Base-by-base conservation (phyloP, 768 basidiomycete genomes). In the Suillus hirtellus region DNA sequence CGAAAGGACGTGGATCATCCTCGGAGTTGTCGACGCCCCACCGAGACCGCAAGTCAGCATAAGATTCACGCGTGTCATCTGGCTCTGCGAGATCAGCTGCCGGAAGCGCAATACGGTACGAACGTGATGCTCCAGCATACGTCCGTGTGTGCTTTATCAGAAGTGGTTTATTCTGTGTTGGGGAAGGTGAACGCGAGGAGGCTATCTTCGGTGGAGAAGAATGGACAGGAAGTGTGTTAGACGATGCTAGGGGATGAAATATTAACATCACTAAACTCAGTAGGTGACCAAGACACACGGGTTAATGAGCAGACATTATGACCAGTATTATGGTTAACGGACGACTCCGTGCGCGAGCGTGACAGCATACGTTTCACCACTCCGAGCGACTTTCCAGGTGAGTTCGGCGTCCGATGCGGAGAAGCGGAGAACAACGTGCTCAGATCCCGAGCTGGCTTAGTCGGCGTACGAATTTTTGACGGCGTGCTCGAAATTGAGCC, bases 21-120 rank as follows among this genome's bases (percentile, higher is more conserved):
- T 92, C 92, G 1, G 89, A 88, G 42, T 85, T 80, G 70, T 93
- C 92, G 0, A 94, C 88, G 3, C 92, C 92, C 89, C 89, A 93
- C 21, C 92, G 83, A n/a, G 78, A 76, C 15, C 93, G 86, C 54
- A 94, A 74, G 59, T 89, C 86, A 14, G 85, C 76, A 67, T 94
- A 94, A 0, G 91, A 91, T 69, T 93, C 92, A n/a, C 85, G 84
- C 12, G 77, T 74, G 38, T 58, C 55, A 11, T 58, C 55, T 19
- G 55, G 55, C 14, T 79, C 77, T 19, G 82, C 74, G 55, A 84
- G 84, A 27, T 86, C 83, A 31, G 84, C 85, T 9, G 81, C 77
- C 12, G 88, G 85, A 11, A 92, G 73, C 19, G 85, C 77, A 11
- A 90, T 82, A 17, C 93, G 84, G 75, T 91, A 93, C 4, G 92